A percentile compares a stretch with the other conserved stretches of the same genome.
These are phyloP conservation scores for Aureobasidium sp. DNA, from an alignment of 2,329 filamentous ascomycete species.

Conservation along the genomic window DNA sequence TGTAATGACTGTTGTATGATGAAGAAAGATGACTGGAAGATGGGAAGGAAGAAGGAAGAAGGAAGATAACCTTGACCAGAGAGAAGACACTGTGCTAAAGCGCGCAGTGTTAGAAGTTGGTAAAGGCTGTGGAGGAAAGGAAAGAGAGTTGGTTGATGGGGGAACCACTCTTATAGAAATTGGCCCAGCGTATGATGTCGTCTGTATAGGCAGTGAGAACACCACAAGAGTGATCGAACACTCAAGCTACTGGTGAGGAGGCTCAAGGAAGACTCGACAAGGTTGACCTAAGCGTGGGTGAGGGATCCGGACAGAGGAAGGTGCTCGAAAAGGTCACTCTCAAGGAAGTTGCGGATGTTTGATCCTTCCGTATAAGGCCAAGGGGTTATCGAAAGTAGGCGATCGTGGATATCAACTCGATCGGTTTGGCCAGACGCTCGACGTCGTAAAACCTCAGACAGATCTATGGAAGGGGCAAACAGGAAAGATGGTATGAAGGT, in stretches of 20 bases:
- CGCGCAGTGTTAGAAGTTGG: background rate
- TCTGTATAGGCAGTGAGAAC: background rate
- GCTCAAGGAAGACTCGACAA: background rate
- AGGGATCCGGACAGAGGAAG: background rate
- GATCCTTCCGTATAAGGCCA: background rate
- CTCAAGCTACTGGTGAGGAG: background rate
- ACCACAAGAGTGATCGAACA: background rate
- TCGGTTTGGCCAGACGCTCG: background rate
- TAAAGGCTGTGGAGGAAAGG: background rate
- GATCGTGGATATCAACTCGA: conserved; percentile 4
- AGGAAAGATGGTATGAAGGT: background rate
- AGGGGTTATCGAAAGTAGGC: background rate
- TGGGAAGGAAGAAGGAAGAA: background rate
- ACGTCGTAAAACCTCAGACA: background rate
- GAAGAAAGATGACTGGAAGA: background rate
- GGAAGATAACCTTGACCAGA: conserved; percentile 1
- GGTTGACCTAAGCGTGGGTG: background rate
- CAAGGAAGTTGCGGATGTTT: background rate
- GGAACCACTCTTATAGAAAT: background rate
- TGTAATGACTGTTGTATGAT: background rate
- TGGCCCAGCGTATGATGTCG: background rate
- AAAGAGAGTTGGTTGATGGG: background rate
- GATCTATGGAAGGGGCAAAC: background rate
- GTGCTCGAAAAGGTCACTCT: background rate
- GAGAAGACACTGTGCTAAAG: background rate